A percentile compares a stretch with the other conserved stretches of the same genome.
These are phyloP conservation scores for Onygenales sp. DNA, from an alignment of 2,329 filamentous ascomycete species.

Conservation along the genomic window DNA sequence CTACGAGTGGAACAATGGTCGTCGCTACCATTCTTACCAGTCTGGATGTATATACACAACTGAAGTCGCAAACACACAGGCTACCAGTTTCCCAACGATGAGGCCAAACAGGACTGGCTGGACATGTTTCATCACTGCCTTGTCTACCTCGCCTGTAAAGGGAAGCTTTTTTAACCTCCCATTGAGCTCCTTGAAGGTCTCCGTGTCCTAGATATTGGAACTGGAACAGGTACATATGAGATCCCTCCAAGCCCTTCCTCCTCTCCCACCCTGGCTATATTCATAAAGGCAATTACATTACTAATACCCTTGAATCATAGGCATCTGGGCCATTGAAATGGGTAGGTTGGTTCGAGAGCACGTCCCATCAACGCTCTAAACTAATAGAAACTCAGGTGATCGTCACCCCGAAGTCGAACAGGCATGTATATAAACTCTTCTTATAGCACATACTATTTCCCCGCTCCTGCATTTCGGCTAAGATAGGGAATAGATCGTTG, in stretches of 20 bases:
- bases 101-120: constrained; percentile 27
- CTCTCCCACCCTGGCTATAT: neutral
- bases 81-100: constrained; percentile 29
- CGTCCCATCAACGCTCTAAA: neutral
- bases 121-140: constrained; percentile 28
- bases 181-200: constrained; percentile 8
- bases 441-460: neutral
- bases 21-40: constrained; percentile 10
- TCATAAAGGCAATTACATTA: neutral
- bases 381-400: constrained; percentile 16
- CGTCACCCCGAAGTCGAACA: constrained; percentile 6
- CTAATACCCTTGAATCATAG: constrained; percentile 3
- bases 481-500: neutral
- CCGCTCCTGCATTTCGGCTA: constrained; percentile 8
- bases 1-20: constrained; percentile 6
- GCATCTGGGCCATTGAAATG: constrained; percentile 23
- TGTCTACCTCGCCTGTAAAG: constrained; percentile 12
- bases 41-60: neutral
- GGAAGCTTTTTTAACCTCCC: constrained; percentile 22
- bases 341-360: constrained; percentile 11
- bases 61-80: neutral
- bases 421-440: constrained; percentile 4
- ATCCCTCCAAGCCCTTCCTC: neutral
- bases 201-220: constrained; percentile 21
- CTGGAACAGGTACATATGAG: constrained; percentile 18